Percentiles rank a stretch among this genome's conserved stretches.
phyloP scores from a whole-genome alignment of 192 early-diverging fungal species.

The Allomyces arbusculus region DNA sequence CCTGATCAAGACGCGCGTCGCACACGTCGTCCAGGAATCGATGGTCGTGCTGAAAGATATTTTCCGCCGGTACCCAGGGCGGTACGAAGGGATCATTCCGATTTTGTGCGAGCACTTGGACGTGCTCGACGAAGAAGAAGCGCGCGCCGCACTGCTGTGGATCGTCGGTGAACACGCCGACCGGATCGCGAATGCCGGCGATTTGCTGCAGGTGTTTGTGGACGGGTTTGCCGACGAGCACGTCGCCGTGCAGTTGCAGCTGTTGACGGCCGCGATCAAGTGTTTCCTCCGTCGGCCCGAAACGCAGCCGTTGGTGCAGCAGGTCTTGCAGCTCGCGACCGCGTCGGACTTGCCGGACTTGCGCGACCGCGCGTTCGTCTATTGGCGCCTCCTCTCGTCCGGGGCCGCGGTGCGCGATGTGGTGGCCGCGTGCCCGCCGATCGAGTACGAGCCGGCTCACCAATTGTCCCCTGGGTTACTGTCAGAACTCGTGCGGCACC shows the following conservation, averaged over 20 bases:
- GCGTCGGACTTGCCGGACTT: slow-evolving; percentile 86
- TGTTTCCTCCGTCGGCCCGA: slow-evolving; percentile 80
- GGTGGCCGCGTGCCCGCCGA: not conserved
- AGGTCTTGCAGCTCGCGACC: slow-evolving; percentile 70
- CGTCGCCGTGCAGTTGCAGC: slow-evolving; percentile 68
- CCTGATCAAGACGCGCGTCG: slow-evolving; percentile 70
- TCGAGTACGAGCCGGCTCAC: not conserved
- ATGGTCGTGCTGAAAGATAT: slow-evolving; percentile 88
- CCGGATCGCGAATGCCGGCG: slow-evolving; percentile 58
- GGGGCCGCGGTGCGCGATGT: slow-evolving; percentile 10
- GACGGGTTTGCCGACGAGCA: slow-evolving; percentile 79
- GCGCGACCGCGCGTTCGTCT: slow-evolving; percentile 87
- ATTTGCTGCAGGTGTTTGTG: slow-evolving; percentile 53
- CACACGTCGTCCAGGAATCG: slow-evolving; percentile 78
- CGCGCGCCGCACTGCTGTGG: slow-evolving; percentile 82
- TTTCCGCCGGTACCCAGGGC: slow-evolving; percentile 79
- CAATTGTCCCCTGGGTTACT: not conserved
- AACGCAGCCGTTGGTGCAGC: slow-evolving; percentile 70
- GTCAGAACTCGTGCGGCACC: not conserved
- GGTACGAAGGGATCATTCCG: slow-evolving; percentile 66
- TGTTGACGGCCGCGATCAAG: slow-evolving; percentile 81
- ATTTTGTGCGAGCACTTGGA: slow-evolving; percentile 81
- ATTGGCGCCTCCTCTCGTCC: slow-evolving; percentile 88
- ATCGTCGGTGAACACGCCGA: slow-evolving; percentile 93
- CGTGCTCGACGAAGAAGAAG: slow-evolving; percentile 70